phyloP scores from a whole-genome alignment of 2,329 filamentous ascomycete genomes.

The Rutstroemia sp. region DNA sequence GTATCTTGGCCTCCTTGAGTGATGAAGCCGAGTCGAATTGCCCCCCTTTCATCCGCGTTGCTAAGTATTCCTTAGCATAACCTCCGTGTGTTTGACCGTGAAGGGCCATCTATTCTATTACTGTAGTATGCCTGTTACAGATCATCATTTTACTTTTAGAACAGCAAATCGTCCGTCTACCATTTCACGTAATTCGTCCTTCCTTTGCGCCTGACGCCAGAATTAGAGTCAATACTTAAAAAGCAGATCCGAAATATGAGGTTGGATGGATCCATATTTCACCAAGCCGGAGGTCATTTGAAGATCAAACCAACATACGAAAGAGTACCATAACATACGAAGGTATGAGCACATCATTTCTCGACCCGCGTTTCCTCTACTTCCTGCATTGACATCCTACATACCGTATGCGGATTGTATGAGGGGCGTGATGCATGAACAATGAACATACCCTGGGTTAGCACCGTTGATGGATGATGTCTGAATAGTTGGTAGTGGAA shows the following conservation, averaged over 20 bases:
- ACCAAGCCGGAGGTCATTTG: not conserved
- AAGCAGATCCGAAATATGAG: not conserved
- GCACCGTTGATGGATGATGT: conserved; percentile 11
- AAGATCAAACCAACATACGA: not conserved
- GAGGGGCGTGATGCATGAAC: conserved; percentile 14
- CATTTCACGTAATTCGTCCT: not conserved
- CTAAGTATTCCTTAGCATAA: too few relatives aligned
- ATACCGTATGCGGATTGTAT: conserved; percentile 6
- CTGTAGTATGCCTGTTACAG: not conserved
- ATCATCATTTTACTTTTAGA: not conserved
- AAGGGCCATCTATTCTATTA: too few relatives aligned
- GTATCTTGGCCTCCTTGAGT: not conserved
- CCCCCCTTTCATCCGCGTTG: not conserved
- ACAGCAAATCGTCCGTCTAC: not conserved
- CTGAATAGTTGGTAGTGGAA: not conserved
- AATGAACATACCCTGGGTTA: conserved; percentile 9
- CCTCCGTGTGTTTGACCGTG: too few relatives aligned
- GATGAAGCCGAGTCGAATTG: not conserved
- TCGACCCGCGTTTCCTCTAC: not conserved
- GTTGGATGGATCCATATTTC: not conserved
- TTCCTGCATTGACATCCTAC: conserved; percentile 2
- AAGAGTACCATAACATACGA: not conserved
- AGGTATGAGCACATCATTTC: conserved; percentile 4
- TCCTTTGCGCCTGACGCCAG: not conserved
- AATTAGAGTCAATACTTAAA: not conserved